Evolutionary conservation across 202 grass and related monocot genomes (phyloP), one percentile per base, ranked within the genome.

Genomic region (Saccharum hybrid): DNA sequence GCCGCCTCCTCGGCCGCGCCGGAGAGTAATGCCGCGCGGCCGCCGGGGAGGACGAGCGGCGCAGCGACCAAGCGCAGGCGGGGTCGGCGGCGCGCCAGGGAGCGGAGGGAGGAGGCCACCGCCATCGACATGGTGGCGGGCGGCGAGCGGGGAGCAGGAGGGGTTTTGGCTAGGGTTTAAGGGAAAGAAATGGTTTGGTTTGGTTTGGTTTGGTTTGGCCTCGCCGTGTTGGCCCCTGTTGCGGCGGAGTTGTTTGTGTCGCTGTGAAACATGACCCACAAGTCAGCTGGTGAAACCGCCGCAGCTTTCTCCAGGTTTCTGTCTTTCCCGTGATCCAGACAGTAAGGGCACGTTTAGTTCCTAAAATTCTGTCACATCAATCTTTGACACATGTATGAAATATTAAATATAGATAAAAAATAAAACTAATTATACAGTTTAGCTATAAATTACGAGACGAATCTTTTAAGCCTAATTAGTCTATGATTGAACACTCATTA

Each of bases 141-240:
- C 68, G 40, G 82, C 63, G 61, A 6, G 60, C 64, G n/a, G 48
- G 52, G 41, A 59, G 87, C 28, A 66, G 14, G 5, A 12, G 60
- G 49, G 87, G 42, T 52, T 76, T 84, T 63, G 76, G 76, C 71
- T 90, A 90, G 84, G 88, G 88, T 90, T 90, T 90, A 90, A 89
- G 40, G 40, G 71, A 14, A 73, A 30, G 31, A 56, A 82, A 78
- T 68, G 88, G 73, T 72, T 59, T 19, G 56, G n/a, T n/a, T n/a
- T n/a, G n/a, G n/a, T n/a, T n/a, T n/a, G n/a, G n/a, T n/a, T n/a
- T n/a, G n/a, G 43, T 49, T 49, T 49, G 16, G 46, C 46, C 23
- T 34, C 68, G 31, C 31, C 71, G 65, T 33, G 48, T 43, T 18
- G 4, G 75, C 39, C 43, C 21, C 19, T 12, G 10, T 4, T 46